Percentiles rank a stretch among this genome's conserved stretches.
Evolutionary conservation across 2,329 filamentous ascomycete species (phyloP).

Genomic region (Escovopsis sp.): DNA sequence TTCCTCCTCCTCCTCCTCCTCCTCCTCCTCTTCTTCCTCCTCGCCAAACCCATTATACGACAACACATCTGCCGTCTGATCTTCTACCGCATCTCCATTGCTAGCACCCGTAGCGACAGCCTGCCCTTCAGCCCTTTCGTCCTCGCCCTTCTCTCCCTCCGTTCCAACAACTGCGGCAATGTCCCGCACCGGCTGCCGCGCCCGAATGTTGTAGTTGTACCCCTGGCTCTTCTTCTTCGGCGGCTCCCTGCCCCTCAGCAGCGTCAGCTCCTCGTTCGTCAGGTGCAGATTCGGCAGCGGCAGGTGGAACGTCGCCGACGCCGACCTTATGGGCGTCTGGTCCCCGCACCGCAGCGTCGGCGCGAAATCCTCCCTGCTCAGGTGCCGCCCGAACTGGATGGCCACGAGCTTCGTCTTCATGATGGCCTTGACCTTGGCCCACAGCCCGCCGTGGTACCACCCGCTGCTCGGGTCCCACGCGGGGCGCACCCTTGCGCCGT

Average conservation of each 20-base stretch:
- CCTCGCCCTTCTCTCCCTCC: slow-evolving; percentile 5
- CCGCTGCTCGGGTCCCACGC: slow-evolving; percentile 54
- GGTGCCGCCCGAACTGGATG: slow-evolving; percentile 39
- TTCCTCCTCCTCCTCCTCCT: slow-evolving; percentile 12
- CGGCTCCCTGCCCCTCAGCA: slow-evolving; percentile 19
- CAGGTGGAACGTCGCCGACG: slow-evolving; percentile 17
- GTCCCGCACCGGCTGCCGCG: slow-evolving; percentile 6
- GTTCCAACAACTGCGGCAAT: not conserved
- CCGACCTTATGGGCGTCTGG: slow-evolving; percentile 16
- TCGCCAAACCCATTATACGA: slow-evolving; percentile 1
- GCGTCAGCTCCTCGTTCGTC: slow-evolving; percentile 20
- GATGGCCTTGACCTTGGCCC: slow-evolving; percentile 70
- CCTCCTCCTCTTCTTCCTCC: too few species aligned
- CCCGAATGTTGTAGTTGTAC: slow-evolving; percentile 19
- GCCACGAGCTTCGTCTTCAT: slow-evolving; percentile 75
- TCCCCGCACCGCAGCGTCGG: slow-evolving; percentile 20
- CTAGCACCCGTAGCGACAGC: slow-evolving; percentile 1
- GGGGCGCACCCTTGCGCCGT: slow-evolving; percentile 41
- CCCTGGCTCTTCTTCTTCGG: slow-evolving; percentile 21
- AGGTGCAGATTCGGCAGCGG: slow-evolving; percentile 20
- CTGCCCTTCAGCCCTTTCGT: slow-evolving; percentile 6
- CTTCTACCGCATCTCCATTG: slow-evolving; percentile 5
- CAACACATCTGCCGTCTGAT: too few species aligned
- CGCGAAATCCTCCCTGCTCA: slow-evolving; percentile 25
- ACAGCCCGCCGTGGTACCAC: slow-evolving; percentile 71